These are phyloP conservation scores for Psilocybe subaeruginosa DNA, from an alignment of 768 basidiomycete genomes.

Conservation along the genomic window DNA sequence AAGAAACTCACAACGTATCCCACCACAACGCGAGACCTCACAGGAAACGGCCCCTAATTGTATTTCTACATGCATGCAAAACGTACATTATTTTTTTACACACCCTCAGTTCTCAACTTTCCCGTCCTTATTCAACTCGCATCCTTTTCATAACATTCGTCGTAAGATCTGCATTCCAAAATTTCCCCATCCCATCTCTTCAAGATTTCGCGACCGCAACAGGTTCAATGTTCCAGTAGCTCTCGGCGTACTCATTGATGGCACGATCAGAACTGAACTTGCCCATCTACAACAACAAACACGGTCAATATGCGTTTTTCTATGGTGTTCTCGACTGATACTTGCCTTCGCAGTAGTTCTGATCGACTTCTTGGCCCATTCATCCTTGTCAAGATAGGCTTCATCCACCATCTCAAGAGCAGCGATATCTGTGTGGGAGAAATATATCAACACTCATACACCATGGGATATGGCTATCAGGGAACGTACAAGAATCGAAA, in stretches of 20 bases:
- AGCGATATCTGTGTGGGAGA: slow-evolving; percentile 61
- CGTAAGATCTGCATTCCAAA: not conserved
- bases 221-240: slow-evolving; percentile 79
- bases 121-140: no score
- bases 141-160: no score
- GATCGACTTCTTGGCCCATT: slow-evolving; percentile 94
- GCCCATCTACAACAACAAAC: slow-evolving; percentile 67
- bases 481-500: slow-evolving; percentile 82
- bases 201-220: slow-evolving; percentile 22
- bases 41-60: no score
- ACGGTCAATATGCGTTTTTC: no score
- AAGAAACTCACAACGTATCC: no score
- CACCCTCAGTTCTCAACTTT: no score
- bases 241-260: slow-evolving; percentile 90
- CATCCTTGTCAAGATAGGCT: slow-evolving; percentile 79
- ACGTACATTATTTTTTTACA: no score
- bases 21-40: no score
- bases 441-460: not conserved
- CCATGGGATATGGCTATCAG: not conserved
- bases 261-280: slow-evolving; percentile 96
- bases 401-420: slow-evolving; percentile 89
- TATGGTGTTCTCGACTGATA: not conserved
- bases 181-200: not conserved
- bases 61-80: no score
- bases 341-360: slow-evolving; percentile 74